Base-by-base conservation (phyloP, 805 yeast species). In the Lachancea sp. region DNA sequence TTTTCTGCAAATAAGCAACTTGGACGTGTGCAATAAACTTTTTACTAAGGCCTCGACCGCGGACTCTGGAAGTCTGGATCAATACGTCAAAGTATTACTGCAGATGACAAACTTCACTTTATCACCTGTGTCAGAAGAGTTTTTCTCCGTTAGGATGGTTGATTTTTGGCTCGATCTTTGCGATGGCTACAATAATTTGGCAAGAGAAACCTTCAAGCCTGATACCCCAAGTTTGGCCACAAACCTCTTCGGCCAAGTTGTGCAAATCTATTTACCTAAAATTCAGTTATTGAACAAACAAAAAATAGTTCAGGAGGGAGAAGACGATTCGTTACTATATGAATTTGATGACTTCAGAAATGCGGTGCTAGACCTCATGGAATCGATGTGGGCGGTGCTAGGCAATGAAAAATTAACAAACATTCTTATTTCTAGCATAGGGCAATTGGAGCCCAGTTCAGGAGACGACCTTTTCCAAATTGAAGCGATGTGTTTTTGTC, bases 281-380 rank as follows among this genome's bases (percentile, higher is more conserved):
- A 68, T 78, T 3, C 80, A 75, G 35, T 54, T 74, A 8, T 17
- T 44, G n/a, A 51, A 60, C 36, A 55, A 72, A 18, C 67, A 65
- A 15, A 61, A 66, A 13, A 50, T 61, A 4, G 45, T 61, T 6
- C 68, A 66, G 26, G 54, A 58, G 4, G 51, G 53, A 6, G 57
- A 58, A 2, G 52, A 50, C 13, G 43, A 42, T 6, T 41, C 57
- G 5, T 35, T 48, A 11, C 19, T 58, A 3, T 56, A 59, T 41
- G 94, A 82, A 48, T 85, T 88, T 52, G 61, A 63, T 17, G 71
- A 77, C 19, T 90, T 77, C 59, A 71, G 97, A 50, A 64, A 75
- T 23, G 90, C 83, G 45, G 81, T 83, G 8, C 74, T 81, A 1
- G 97, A 92, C 50, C 68, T 89, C 28, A 75, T 85, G 47, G 92